A percentile compares a stretch with the other conserved stretches of the same genome.
Conservation (phyloP, 257 asterid species). For the Jacaranda mimosifolia region DNA sequence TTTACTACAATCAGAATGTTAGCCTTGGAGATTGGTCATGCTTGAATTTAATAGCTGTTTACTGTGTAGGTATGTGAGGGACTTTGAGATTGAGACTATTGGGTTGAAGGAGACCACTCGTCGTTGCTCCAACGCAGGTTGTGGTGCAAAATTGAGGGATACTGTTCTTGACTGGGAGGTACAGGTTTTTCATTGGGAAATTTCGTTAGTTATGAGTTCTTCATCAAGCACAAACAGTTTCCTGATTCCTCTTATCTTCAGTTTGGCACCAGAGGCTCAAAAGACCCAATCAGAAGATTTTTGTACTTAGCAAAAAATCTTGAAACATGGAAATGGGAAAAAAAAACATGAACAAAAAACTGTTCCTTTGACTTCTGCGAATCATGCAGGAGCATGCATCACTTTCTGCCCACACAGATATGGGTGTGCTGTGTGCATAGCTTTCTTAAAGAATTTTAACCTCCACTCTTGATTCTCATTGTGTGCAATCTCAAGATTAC, state of each 20-base stretch:
- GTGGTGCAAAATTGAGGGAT: constrained; percentile 89
- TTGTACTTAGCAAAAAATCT: constrained; percentile 4
- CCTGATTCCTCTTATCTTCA: constrained; percentile 12
- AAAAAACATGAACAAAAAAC: not conserved
- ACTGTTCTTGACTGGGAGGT: constrained; percentile 99
- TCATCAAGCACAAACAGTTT: constrained; percentile 16
- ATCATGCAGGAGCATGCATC: constrained; percentile 9
- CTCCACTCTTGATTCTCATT: constrained; percentile 17
- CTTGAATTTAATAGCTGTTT: constrained; percentile 38
- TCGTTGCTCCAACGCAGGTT: constrained; percentile 69
- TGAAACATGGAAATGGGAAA: not conserved
- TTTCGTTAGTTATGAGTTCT: constrained; percentile 13
- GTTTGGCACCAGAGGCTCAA: not conserved
- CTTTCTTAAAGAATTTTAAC: not conserved
- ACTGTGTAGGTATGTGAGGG: constrained; percentile 80
- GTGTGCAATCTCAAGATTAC: constrained; percentile 15
- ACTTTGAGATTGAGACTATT: constrained; percentile 93
- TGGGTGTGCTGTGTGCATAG: constrained; percentile 15
- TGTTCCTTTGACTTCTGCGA: not conserved
- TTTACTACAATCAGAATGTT: constrained; percentile 31
- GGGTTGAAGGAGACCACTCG: constrained; percentile 90
- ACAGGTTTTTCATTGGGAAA: constrained; percentile 26
- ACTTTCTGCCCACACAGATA: not conserved
- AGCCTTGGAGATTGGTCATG: constrained; percentile 29
- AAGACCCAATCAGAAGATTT: constrained; percentile 7